Evolutionary conservation across 371 early-diverging fungal species (phyloP), one percentile per base, ranked within the genome.

Genomic region (Apophysomyces elegans): DNA sequence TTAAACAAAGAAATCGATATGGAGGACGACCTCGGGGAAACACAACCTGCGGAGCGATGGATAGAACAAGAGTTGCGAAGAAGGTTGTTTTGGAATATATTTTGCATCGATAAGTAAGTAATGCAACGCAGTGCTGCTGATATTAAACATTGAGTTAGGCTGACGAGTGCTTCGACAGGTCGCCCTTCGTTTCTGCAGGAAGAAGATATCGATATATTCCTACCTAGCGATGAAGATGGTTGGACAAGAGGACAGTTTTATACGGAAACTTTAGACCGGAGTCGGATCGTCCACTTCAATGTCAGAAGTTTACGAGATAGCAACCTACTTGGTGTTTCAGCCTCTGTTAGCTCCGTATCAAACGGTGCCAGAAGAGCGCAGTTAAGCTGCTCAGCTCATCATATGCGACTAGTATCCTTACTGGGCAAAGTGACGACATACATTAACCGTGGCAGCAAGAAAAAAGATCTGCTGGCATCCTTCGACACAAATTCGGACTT

Each of bases 211-310:
- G 80, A 86, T 38, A 77, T 85, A 11, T 63, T 84, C 1, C 59
- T 86, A 13, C 85, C 89, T 4, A 75, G 79, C n/a, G 86, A 86
- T 58, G 81, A 86, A 43, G 65, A 70, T 35, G 79, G 73, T 6
- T 79, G 84, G 84, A 62, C 75, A 32, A 73, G 66, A 18, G 81
- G 73, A 1, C 69, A 65, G 32, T 75, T 73, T 46, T 82, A 82
- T 46, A 76, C 79, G 8, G 80, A 82, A 58, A 71, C 73, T 0
- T 41, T 79, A 8, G 68, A 76, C 59, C 64, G 69, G 0, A 68
- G 58, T 38, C 68, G 73, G 8, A 67, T 71, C 7, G 67, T 71
- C 1, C 58, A 73, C 0, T 70, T 77, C 16, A 81, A 72, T 32
- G 67, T 75, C 4, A 63, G 62, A 18, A 71, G 67, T 2, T 35